Evolutionary conservation across 495 filamentous ascomycete species (phyloP).

Genomic region (Choiromyces venosus): DNA sequence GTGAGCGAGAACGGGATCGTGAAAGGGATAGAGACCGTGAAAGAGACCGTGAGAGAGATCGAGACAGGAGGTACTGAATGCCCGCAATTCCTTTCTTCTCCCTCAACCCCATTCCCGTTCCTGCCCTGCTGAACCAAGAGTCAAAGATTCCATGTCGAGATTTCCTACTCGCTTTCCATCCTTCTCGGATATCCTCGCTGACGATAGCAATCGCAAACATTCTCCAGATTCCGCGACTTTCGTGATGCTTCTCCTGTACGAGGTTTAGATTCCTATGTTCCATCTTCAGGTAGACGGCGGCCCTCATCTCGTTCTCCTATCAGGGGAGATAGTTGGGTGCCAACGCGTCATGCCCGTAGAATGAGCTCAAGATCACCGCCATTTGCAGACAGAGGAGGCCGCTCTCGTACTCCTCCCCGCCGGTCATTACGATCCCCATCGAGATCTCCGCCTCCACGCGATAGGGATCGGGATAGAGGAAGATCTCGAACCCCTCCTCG

Average conservation of each 20-base stretch:
- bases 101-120: conserved; percentile 19
- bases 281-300: conserved; percentile 32
- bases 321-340: conserved; percentile 39
- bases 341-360: conserved; percentile 32
- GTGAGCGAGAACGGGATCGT: conserved; percentile 27
- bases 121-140: conserved; percentile 5
- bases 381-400: conserved; percentile 23
- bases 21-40: conserved; percentile 38
- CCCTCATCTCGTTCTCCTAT: conserved; percentile 32
- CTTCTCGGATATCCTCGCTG: conserved; percentile 4
- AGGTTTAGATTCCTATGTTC: conserved; percentile 39
- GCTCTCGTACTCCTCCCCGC: conserved; percentile 31
- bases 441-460: conserved; percentile 20
- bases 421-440: conserved; percentile 31
- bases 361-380: conserved; percentile 37
- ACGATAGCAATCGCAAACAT: conserved; percentile 2
- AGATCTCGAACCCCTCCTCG: conserved; percentile 31
- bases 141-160: conserved; percentile 17
- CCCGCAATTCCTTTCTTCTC: conserved; percentile 4
- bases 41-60: conserved; percentile 29
- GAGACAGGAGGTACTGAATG: conserved; percentile 36
- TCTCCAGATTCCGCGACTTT: conserved; percentile 34
- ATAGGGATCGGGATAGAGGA: conserved; percentile 29
- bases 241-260: conserved; percentile 36
- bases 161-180: conserved; percentile 5